phyloP scores from a whole-genome alignment of 345 rosid species.

The Adansonia digitata region DNA sequence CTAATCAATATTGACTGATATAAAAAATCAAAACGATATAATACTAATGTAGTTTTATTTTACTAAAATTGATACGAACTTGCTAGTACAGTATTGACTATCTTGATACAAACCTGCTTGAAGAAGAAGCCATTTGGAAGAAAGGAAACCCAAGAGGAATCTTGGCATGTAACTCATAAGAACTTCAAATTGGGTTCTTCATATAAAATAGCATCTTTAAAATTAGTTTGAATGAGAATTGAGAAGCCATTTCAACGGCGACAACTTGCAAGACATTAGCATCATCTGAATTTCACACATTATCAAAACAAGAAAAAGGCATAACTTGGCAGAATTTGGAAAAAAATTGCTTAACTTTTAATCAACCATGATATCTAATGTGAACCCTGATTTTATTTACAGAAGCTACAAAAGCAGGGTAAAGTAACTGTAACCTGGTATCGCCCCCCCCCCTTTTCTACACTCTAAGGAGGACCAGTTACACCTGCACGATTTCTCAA shows the following conservation, averaged over 20 bases:
- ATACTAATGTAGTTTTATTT: no score
- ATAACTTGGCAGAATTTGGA: neutral
- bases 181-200: neutral
- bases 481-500: conserved; percentile 67
- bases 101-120: neutral
- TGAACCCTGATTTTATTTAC: conserved; percentile 40
- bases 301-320: neutral
- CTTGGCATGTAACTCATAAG: neutral
- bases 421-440: conserved; percentile 3
- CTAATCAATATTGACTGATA: no score
- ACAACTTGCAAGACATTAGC: neutral
- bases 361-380: neutral
- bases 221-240: neutral
- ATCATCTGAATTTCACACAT: neutral
- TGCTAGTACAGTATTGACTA: no score
- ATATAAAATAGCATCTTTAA: neutral
- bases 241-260: neutral
- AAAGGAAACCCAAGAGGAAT: neutral
- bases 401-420: conserved; percentile 29
- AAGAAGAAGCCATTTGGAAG: neutral
- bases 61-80: no score
- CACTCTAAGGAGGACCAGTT: conserved; percentile 28
- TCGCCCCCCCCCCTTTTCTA: conserved; percentile 22
- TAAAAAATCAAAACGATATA: no score
- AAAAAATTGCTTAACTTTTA: neutral